A percentile compares a stretch with the other conserved stretches of the same genome.
Evolutionary conservation across 1,284 basidiomycete genomes (phyloP).

Genomic region (Ustilago loliicola): DNA sequence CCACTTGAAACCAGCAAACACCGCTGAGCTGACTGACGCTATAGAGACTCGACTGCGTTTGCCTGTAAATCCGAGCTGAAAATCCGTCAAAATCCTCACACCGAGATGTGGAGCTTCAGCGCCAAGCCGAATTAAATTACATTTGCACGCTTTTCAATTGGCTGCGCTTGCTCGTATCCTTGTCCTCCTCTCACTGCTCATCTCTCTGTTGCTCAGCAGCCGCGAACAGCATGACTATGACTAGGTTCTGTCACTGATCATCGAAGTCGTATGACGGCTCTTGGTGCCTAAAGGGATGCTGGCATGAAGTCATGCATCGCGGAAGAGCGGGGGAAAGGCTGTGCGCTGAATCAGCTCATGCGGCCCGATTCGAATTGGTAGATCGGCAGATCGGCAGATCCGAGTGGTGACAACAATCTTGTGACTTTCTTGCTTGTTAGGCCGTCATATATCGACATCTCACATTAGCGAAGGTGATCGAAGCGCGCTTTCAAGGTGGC

Average conservation of each 20-base stretch:
- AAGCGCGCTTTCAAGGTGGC: slow-evolving; percentile 31
- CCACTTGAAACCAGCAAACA: too few relatives aligned
- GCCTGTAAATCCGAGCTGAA: slow-evolving; percentile 28
- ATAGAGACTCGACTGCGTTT: neutral
- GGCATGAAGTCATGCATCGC: too few relatives aligned
- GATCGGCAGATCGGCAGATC: neutral
- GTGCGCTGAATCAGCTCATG: too few relatives aligned
- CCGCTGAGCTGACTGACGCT: slow-evolving; percentile 4
- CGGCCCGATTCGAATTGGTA: neutral
- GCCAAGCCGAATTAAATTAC: slow-evolving; percentile 1
- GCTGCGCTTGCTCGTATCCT: slow-evolving; percentile 6
- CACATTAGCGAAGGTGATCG: slow-evolving; percentile 19
- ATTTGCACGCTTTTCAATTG: slow-evolving; percentile 38
- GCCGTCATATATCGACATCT: neutral
- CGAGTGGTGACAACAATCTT: neutral
- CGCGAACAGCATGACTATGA: neutral
- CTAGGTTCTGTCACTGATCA: too few relatives aligned
- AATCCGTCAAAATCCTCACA: slow-evolving; percentile 7
- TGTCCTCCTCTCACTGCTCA: neutral
- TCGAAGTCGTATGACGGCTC: too few relatives aligned
- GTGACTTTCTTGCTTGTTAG: neutral
- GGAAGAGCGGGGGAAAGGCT: too few relatives aligned
- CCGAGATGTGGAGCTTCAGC: slow-evolving; percentile 5
- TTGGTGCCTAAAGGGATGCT: too few relatives aligned
- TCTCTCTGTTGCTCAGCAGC: neutral